Percentiles rank a stretch among this genome's conserved stretches.
phyloP scores from a whole-genome alignment of 2,329 filamentous ascomycete genomes.

The Aspergillus brunneoviolaceus region DNA sequence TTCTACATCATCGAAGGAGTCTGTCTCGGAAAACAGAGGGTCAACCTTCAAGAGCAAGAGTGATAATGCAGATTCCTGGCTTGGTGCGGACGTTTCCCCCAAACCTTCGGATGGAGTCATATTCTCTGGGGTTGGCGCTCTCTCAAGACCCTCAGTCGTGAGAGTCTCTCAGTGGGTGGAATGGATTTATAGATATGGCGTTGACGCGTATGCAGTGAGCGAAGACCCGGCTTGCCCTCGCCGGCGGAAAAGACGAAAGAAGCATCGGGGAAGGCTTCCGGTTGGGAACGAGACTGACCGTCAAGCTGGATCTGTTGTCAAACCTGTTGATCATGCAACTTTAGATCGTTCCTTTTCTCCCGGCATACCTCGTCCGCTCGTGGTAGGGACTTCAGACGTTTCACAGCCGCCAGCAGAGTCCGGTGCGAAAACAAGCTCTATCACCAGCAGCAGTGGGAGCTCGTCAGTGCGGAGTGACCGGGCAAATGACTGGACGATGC shows the following conservation, averaged over 20 bases:
- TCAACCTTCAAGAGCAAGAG: constrained; percentile 15
- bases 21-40: constrained; percentile 14
- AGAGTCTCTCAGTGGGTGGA: constrained; percentile 84
- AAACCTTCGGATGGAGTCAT: constrained; percentile 76
- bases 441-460: constrained; percentile 18
- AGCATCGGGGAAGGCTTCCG: constrained; percentile 22
- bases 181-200: constrained; percentile 79
- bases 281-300: constrained; percentile 13
- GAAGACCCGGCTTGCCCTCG: constrained; percentile 72
- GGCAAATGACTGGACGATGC: constrained; percentile 29
- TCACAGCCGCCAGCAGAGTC: constrained; percentile 18
- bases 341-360: constrained; percentile 33
- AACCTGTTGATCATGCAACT: constrained; percentile 12
- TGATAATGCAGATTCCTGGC: constrained; percentile 58
- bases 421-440: constrained; percentile 12
- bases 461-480: constrained; percentile 21
- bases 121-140: constrained; percentile 74
- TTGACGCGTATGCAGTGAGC: constrained; percentile 78
- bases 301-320: constrained; percentile 2
- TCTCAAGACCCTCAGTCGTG: constrained; percentile 69
- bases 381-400: constrained; percentile 27
- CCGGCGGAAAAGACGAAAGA: constrained; percentile 42
- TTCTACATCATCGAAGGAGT: constrained; percentile 30
- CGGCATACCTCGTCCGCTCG: constrained; percentile 47
- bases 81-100: constrained; percentile 69